A percentile compares a stretch with the other conserved stretches of the same genome.
Evolutionary conservation across 2,329 filamentous ascomycete genomes (phyloP).

Genomic region (Penicillium sp.): DNA sequence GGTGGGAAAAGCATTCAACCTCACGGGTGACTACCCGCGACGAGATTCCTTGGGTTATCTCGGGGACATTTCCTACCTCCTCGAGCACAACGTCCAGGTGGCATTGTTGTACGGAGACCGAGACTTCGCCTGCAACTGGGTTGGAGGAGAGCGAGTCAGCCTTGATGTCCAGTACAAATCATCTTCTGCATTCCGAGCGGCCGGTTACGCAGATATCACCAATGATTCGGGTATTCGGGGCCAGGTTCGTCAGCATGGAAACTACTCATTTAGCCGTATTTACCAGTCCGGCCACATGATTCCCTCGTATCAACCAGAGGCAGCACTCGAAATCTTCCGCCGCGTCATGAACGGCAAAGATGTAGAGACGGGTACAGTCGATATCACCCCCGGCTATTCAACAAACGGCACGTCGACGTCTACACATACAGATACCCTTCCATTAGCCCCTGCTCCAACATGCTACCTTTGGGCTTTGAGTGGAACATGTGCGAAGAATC

Average conservation of each 20-base stretch:
- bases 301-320: slow-evolving; percentile 54
- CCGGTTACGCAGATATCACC: slow-evolving; percentile 46
- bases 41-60: slow-evolving; percentile 39
- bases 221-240: slow-evolving; percentile 42
- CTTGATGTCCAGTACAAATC: slow-evolving; percentile 46
- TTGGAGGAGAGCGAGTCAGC: slow-evolving; percentile 52
- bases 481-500: slow-evolving; percentile 31
- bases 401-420: slow-evolving; percentile 44
- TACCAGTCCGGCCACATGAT: slow-evolving; percentile 50
- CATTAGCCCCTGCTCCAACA: slow-evolving; percentile 14
- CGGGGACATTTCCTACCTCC: slow-evolving; percentile 42
- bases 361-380: slow-evolving; percentile 45
- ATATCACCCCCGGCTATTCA: slow-evolving; percentile 33
- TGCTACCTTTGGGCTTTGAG: slow-evolving; percentile 37
- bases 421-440: not conserved
- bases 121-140: slow-evolving; percentile 57
- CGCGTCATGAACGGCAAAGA: slow-evolving; percentile 47
- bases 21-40: slow-evolving; percentile 48
- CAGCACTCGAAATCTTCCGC: slow-evolving; percentile 48
- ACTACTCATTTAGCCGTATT: slow-evolving; percentile 41
- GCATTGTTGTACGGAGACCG: slow-evolving; percentile 57
- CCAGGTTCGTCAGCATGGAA: slow-evolving; percentile 44
- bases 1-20: slow-evolving; percentile 45
- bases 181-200: slow-evolving; percentile 42
- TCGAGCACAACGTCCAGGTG: slow-evolving; percentile 57